Evolutionary conservation across 2,329 filamentous ascomycete species (phyloP), one percentile per base, ranked within the genome.

Genomic region (Arthrobotrys megalospora): DNA sequence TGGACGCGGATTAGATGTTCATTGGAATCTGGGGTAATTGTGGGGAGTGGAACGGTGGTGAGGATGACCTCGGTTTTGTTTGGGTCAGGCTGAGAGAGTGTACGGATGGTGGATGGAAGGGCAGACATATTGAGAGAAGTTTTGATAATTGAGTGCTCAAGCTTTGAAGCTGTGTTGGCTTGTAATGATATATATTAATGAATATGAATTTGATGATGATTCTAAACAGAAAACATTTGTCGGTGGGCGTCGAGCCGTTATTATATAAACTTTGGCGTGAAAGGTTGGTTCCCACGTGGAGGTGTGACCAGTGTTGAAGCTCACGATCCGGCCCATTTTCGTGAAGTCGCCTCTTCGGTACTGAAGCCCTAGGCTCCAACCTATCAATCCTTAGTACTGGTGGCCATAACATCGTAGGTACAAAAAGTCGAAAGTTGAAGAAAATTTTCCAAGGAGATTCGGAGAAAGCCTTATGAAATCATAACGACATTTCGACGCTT

Each of bases 1-100:
- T 83, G 81, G 28, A 84, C 83, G 45, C 82, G 82, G 50, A 85
- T 80, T 16, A 85, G 80, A 38, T 82, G 72, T n/a, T 83, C 82
- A n/a, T 60, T 60, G 34, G 55, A 60, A 8, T 82, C 76, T 0
- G 82, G 81, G 1, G 60, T 75, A 0, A 80, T 79, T 6, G 48
- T 45, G 0, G 82, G 83, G 6, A 83, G 70, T n/a, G 70, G 70
- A 47, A 38, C 24, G 19, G 50, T 67, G 14, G 52, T 75, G 11
- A 75, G 70, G 45, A 75, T 52, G 8, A 43, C 52, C 53, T 75
- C 63, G 12, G 70, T 52, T 19, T 75, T 67, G 6, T 38, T 62
- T 58, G 70, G 70, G 24, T 75, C 63, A 11, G 62, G 70, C 24
- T 75, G 70, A 32, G 63, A 67, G n/a, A 75, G 70, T 19, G 62